phyloP scores from a whole-genome alignment of 352 stramenopile genomes.

The Pythium apleroticum region DNA sequence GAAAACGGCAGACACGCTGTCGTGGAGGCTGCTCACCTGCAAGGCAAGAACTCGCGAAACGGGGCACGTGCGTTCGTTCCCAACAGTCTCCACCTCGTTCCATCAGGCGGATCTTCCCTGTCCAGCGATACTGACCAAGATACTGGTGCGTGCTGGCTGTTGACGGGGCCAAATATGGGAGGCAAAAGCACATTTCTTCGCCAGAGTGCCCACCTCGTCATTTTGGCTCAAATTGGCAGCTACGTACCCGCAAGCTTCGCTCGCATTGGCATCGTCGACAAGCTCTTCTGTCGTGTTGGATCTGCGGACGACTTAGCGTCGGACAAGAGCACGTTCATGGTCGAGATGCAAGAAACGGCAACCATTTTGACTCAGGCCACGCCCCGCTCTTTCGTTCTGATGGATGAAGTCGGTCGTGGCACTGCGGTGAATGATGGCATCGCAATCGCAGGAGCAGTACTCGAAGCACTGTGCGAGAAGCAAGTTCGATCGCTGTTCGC shows the following conservation, averaged over 20 bases:
- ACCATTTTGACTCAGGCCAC: constrained; percentile 77
- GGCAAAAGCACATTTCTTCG: constrained; percentile 87
- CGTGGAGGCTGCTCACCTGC: constrained; percentile 60
- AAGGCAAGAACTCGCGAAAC: constrained; percentile 43
- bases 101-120: not conserved
- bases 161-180: constrained; percentile 90
- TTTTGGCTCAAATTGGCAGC: constrained; percentile 80
- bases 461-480: constrained; percentile 65
- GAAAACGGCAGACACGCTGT: constrained; percentile 66
- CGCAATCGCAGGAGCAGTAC: constrained; percentile 74
- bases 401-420: constrained; percentile 86
- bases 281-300: constrained; percentile 81
- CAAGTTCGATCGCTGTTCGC: constrained; percentile 74
- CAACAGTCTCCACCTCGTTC: constrained; percentile 64
- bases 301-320: constrained; percentile 78
- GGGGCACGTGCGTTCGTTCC: constrained; percentile 62
- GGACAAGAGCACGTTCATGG: constrained; percentile 85
- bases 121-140: not conserved
- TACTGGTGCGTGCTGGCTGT: constrained; percentile 57
- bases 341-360: constrained; percentile 88
- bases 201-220: constrained; percentile 71
- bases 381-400: constrained; percentile 76
- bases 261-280: constrained; percentile 70
- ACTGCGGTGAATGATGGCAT: constrained; percentile 78
- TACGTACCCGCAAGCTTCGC: constrained; percentile 80